Percentiles rank a stretch among this genome's conserved stretches.
Evolutionary conservation across 148 eudicot species (phyloP).

Genomic region (Fallopia convolvulus): DNA sequence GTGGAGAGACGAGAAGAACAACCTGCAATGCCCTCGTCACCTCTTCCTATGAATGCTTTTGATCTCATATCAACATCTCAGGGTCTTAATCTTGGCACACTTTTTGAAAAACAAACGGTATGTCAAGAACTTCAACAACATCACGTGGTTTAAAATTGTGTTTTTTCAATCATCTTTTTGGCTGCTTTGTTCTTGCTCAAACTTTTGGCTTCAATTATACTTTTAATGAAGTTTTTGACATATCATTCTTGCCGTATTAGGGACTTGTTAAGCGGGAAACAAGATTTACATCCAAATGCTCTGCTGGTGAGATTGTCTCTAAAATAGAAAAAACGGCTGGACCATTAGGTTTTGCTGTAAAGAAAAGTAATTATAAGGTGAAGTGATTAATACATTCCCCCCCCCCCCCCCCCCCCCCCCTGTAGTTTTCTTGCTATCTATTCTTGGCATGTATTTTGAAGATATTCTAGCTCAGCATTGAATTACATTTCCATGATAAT

Average conservation of each 20-base stretch:
- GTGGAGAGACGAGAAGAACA: slow-evolving; percentile 74
- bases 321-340: slow-evolving; percentile 74
- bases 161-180: neutral
- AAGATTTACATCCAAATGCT: slow-evolving; percentile 78
- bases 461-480: neutral
- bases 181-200: neutral
- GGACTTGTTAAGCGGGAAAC: slow-evolving; percentile 93
- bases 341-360: slow-evolving; percentile 86
- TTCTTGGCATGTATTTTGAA: too few relatives aligned
- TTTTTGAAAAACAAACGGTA: slow-evolving; percentile 93
- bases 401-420: too few relatives aligned
- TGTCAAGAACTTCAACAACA: neutral
- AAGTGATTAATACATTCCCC: neutral
- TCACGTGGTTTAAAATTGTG: neutral
- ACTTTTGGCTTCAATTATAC: neutral
- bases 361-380: slow-evolving; percentile 84
- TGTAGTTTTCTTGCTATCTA: too few relatives aligned
- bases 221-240: neutral
- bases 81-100: slow-evolving; percentile 82
- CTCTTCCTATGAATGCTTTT: slow-evolving; percentile 87
- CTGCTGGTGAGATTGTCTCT: slow-evolving; percentile 68
- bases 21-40: slow-evolving; percentile 24
- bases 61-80: slow-evolving; percentile 92
- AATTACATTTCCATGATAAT: neutral
- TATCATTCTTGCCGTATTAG: slow-evolving; percentile 25